Evolutionary conservation across 495 filamentous ascomycete species (phyloP).

Genomic region (Daldinia vernicosa): DNA sequence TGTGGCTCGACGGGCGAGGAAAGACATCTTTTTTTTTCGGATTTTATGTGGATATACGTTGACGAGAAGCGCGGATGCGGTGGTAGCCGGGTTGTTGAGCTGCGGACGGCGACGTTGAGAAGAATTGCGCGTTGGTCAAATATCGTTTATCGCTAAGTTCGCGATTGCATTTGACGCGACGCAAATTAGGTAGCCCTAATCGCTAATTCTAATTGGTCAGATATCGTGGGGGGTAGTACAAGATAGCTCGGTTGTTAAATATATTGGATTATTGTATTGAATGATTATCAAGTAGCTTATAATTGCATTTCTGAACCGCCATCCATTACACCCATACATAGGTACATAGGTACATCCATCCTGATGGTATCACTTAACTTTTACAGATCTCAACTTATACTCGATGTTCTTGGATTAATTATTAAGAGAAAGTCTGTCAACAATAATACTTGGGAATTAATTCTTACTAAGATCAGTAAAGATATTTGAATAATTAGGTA

Average conservation of each 20-base stretch:
- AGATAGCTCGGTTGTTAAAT: background rate
- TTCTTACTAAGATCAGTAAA: too few species aligned
- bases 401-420: too few species aligned
- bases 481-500: too few species aligned
- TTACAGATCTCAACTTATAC: too few species aligned
- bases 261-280: background rate
- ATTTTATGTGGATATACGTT: background rate
- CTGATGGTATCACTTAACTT: too few species aligned
- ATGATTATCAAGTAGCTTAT: background rate
- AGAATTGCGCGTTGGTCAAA: constrained; percentile 4
- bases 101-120: background rate
- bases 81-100: background rate
- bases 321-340: background rate
- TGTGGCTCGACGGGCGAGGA: constrained; percentile 52
- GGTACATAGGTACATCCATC: too few species aligned
- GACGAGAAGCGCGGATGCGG: background rate
- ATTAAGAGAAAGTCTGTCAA: too few species aligned
- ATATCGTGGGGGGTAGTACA: background rate
- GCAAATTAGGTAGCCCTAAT: constrained; percentile 25
- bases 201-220: constrained; percentile 12
- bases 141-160: constrained; percentile 17
- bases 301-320: background rate
- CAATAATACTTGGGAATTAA: too few species aligned
- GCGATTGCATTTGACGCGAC: constrained; percentile 29
- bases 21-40: constrained; percentile 37